Evolutionary conservation across 306 rosid species (phyloP), one percentile per base, ranked within the genome.

Genomic region (Luffa aegyptiaca): DNA sequence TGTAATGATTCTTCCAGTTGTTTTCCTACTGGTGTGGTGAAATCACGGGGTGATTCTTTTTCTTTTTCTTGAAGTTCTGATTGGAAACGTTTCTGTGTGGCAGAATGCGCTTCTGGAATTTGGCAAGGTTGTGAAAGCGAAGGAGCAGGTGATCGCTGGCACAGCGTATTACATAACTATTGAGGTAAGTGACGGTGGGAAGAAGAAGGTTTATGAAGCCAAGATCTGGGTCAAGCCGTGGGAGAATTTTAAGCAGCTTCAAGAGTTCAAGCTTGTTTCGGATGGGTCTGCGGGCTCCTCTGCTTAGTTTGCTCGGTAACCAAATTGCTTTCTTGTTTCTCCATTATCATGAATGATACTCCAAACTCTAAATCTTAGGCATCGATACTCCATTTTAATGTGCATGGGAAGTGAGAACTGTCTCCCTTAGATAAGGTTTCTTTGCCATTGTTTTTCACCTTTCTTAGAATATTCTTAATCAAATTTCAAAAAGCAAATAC

Each of bases 151-250:
- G 83, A 97, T 93, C 45, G 84, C 99, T 16, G 99, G 99, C 10
- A 86, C 90, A 13, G 0, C 90, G 84, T 93, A 91, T 82, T 87
- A 86, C 82, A 90, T 92, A 75, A 91, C 93, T 18, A 46, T 94
- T 10, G 98, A 94, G 83, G 97, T 76, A 13, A 51, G 80, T 39
- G 97, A 92, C 10, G 97, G 81, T 0, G 98, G 97, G 3, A 79
- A 87, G 90, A 92, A 85, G 85, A 90, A 90, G 90, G 78, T 91
- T 35, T 95, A 91, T 70, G 90, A 93, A 78, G 97, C 97, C 76
- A 89, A 90, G 88, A 77, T 95, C 21, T 95, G 99, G 99, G 97
- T 91, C 59, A 95, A 93, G 84, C 92, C 89, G 17, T 95, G 99
- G 99, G 2, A 90, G 87, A 86, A 85, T 82, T 93, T 90, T 68